A percentile compares a stretch with the other conserved stretches of the same genome.
phyloP scores from a whole-genome alignment of 495 filamentous ascomycete species.

The Penicillium samsonianum region DNA sequence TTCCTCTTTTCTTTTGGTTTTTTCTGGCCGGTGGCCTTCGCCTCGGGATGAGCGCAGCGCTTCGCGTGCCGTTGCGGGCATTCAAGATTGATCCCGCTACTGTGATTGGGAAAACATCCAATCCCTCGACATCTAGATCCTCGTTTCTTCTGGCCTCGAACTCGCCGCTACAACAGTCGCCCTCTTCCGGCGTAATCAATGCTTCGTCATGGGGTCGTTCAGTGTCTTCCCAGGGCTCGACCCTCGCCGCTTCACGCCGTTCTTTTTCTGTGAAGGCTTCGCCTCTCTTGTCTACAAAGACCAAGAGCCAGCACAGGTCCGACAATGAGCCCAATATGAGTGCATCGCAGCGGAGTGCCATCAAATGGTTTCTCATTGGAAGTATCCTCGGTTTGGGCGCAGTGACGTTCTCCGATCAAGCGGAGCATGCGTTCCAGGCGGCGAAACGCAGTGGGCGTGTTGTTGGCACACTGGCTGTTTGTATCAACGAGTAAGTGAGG shows the following conservation, averaged over 20 bases:
- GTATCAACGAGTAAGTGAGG: slow-evolving; percentile 82
- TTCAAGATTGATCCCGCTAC: slow-evolving; percentile 37
- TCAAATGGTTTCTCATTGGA: slow-evolving; percentile 54
- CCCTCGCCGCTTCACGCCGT: slow-evolving; percentile 5
- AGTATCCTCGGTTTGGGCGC: slow-evolving; percentile 57
- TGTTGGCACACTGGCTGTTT: slow-evolving; percentile 69
- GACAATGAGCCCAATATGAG: slow-evolving; percentile 17
- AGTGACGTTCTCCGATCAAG: slow-evolving; percentile 68
- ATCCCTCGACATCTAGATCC: slow-evolving; percentile 18
- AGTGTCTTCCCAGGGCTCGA: neutral
- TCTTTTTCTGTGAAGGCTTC: slow-evolving; percentile 24
- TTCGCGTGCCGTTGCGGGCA: slow-evolving; percentile 43
- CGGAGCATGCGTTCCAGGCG: slow-evolving; percentile 72
- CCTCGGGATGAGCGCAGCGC: slow-evolving; percentile 43
- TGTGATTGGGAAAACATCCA: slow-evolving; percentile 29
- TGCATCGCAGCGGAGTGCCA: slow-evolving; percentile 30
- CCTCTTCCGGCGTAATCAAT: slow-evolving; percentile 2
- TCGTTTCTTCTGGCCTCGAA: slow-evolving; percentile 13
- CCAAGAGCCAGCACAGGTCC: slow-evolving; percentile 12
- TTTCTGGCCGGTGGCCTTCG: slow-evolving; percentile 8
- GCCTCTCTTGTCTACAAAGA: slow-evolving; percentile 19
- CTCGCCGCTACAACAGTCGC: slow-evolving; percentile 6
- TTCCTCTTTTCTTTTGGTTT: neutral
- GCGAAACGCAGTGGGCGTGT: slow-evolving; percentile 77
- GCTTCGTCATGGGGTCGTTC: slow-evolving; percentile 3